Evolutionary conservation across 2,329 filamentous ascomycete genomes (phyloP).

Genomic region (Alternaria brassicae): DNA sequence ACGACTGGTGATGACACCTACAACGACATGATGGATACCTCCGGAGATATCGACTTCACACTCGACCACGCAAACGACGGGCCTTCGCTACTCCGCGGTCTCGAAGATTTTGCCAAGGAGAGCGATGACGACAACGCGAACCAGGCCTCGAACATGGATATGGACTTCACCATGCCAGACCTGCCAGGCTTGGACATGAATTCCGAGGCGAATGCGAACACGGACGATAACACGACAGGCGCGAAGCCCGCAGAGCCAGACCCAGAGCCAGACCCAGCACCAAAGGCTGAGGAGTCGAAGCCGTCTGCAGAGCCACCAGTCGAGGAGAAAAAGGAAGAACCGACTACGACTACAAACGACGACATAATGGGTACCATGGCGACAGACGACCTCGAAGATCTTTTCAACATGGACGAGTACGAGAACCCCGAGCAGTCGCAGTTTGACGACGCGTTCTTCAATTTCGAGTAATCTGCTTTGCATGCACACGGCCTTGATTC

Average conservation of each 20-base stretch:
- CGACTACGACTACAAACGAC: conserved; percentile 14
- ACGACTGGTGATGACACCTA: conserved; percentile 26
- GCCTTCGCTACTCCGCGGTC: conserved; percentile 43
- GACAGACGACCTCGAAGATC: conserved; percentile 44
- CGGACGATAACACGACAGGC: background rate
- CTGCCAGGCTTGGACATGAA: conserved; percentile 33
- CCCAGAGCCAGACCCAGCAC: conserved; percentile 3
- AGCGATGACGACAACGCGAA: conserved; percentile 24
- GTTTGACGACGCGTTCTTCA: conserved; percentile 52
- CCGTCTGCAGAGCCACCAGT: conserved; percentile 14
- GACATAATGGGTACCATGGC: conserved; percentile 41
- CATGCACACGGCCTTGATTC: background rate
- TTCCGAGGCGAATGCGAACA: conserved; percentile 7
- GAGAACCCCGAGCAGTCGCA: conserved; percentile 44
- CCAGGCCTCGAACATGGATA: conserved; percentile 29
- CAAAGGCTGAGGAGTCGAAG: conserved; percentile 16
- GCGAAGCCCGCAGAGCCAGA: conserved; percentile 14
- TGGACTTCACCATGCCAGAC: conserved; percentile 45
- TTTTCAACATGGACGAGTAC: conserved; percentile 47
- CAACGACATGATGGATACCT: conserved; percentile 37
- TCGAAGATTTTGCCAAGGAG: conserved; percentile 48
- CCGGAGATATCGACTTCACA: conserved; percentile 41
- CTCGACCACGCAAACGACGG: conserved; percentile 41
- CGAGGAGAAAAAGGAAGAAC: conserved; percentile 9
- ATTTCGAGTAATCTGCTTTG: conserved; percentile 27